Conservation (phyloP, 1,284 basidiomycete genomes). For the Pyrrhoderma lamaoense region DNA sequence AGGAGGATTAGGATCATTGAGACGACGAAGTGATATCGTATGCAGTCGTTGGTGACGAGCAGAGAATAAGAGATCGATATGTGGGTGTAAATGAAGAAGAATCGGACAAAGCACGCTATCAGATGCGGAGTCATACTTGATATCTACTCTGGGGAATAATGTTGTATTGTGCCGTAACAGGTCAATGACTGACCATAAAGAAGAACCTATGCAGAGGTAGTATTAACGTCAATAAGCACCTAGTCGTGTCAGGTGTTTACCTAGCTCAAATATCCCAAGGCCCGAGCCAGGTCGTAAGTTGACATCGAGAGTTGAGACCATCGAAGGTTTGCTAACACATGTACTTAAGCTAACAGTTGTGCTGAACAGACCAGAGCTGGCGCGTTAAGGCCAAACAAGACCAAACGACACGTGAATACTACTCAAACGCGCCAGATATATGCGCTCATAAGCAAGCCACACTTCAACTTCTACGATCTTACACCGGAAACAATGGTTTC, state of each 20-base stretch:
- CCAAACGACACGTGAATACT: neutral
- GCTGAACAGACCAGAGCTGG: neutral
- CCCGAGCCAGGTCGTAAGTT: constrained; percentile 74
- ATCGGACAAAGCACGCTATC: constrained; percentile 62
- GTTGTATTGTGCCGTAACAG: constrained; percentile 50
- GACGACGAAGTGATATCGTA: constrained; percentile 61
- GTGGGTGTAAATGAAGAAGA: constrained; percentile 69
- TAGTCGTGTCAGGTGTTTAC: constrained; percentile 33
- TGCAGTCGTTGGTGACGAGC: constrained; percentile 68
- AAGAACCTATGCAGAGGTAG: constrained; percentile 46
- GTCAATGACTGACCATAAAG: constrained; percentile 76
- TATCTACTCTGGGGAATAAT: constrained; percentile 70
- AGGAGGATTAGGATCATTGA: constrained; percentile 56
- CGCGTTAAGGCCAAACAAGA: neutral
- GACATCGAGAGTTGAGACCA: constrained; percentile 63
- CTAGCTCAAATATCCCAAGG: constrained; percentile 72
- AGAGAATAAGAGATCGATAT: constrained; percentile 75
- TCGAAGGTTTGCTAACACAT: constrained; percentile 22
- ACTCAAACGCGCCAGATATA: neutral
- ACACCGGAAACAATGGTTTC: neutral
- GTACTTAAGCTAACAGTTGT: neutral
- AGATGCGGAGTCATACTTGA: constrained; percentile 75
- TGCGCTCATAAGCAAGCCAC: neutral
- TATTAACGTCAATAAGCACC: constrained; percentile 5
- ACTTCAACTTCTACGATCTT: neutral